phyloP scores from a whole-genome alignment of 2,329 filamentous ascomycete species.

The Coniochaeta prunicola region DNA sequence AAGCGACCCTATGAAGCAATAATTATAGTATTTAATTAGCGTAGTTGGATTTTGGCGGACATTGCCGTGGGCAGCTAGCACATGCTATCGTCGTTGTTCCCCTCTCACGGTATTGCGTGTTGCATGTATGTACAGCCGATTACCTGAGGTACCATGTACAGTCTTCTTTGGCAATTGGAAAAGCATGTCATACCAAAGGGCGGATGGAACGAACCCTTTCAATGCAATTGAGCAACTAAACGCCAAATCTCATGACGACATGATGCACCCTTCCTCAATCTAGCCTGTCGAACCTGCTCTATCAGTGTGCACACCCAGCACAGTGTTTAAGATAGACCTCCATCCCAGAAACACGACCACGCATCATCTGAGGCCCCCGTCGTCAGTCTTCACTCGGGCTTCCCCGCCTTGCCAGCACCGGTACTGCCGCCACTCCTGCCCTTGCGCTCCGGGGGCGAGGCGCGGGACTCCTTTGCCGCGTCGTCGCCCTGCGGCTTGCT shows the following conservation, averaged over 20 bases:
- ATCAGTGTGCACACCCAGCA: too few species aligned
- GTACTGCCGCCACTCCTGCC: constrained; percentile 22
- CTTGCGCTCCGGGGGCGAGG: constrained; percentile 22
- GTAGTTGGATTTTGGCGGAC: not conserved
- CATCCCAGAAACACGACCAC: too few species aligned
- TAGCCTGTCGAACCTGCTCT: too few species aligned
- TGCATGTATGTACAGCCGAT: not conserved
- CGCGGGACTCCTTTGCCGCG: constrained; percentile 21
- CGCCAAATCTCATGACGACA: not conserved
- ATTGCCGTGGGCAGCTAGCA: not conserved
- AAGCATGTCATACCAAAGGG: not conserved
- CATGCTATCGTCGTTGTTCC: not conserved
- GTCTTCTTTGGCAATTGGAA: not conserved
- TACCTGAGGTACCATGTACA: not conserved
- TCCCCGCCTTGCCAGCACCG: not conserved
- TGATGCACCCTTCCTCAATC: not conserved
- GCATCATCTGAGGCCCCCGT: too few species aligned
- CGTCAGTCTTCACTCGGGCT: not conserved
- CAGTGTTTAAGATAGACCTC: too few species aligned
- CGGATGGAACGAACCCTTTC: not conserved
- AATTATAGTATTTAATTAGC: not conserved
- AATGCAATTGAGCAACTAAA: not conserved
- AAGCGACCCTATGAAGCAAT: not conserved
- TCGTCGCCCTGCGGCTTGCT: constrained; percentile 30
- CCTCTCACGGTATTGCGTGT: not conserved